These are phyloP conservation scores for Hypoxylon sp. DNA, from an alignment of 2,329 filamentous ascomycete species.

Conservation along the genomic window DNA sequence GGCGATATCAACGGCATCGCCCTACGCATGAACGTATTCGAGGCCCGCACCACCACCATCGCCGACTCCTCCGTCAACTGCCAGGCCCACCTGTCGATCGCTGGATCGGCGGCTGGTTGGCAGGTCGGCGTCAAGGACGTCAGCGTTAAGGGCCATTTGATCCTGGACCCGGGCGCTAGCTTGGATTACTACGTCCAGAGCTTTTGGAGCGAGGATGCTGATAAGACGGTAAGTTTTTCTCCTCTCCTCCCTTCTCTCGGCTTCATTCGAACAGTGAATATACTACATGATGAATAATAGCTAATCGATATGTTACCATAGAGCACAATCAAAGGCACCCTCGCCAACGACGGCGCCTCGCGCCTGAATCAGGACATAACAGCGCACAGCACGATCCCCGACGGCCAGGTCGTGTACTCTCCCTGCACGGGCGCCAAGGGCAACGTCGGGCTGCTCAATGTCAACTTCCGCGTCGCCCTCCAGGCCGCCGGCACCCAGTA, in stretches of 20 bases:
- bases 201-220: constrained; percentile 58
- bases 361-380: constrained; percentile 53
- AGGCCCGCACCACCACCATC: constrained; percentile 46
- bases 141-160: constrained; percentile 54
- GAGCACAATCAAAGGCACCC: constrained; percentile 52
- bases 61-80: constrained; percentile 55
- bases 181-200: constrained; percentile 56
- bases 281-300: no score
- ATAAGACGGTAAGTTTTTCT: constrained; percentile 49
- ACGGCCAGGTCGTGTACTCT: constrained; percentile 54
- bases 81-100: constrained; percentile 56
- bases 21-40: constrained; percentile 51
- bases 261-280: background rate
- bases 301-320: constrained; percentile 25
- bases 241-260: background rate
- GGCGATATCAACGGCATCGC: constrained; percentile 54
- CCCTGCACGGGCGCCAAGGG: constrained; percentile 55
- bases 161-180: constrained; percentile 54
- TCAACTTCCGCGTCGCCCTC: constrained; percentile 60
- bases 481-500: constrained; percentile 52
- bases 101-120: constrained; percentile 56
- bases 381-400: constrained; percentile 51
- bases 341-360: constrained; percentile 48
- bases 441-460: constrained; percentile 58
- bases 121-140: constrained; percentile 58